These are phyloP conservation scores for Candida xyloterini DNA, from an alignment of 805 yeast genomes.

Conservation along the genomic window DNA sequence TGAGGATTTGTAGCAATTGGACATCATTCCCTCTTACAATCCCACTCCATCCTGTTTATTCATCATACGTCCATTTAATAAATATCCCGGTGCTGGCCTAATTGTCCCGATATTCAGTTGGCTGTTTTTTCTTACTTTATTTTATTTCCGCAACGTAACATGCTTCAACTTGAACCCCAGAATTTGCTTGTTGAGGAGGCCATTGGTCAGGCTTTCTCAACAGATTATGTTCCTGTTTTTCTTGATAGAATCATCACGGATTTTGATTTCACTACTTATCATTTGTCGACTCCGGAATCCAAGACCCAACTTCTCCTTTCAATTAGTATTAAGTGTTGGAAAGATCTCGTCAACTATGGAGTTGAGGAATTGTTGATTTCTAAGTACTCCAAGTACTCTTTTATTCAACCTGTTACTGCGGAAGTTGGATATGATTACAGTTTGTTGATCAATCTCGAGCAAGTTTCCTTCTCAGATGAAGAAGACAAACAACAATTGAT, in stretches of 20 bases:
- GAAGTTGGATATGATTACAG: conserved; percentile 86
- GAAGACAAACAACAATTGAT: conserved; percentile 54
- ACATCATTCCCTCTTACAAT: too few relatives aligned
- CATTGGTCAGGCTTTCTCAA: conserved; percentile 62
- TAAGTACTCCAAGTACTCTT: conserved; percentile 45
- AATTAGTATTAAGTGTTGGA: conserved; percentile 72
- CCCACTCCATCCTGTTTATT: too few relatives aligned
- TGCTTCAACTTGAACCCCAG: conserved; percentile 84
- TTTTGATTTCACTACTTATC: conserved; percentile 94
- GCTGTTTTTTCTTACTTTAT: not conserved
- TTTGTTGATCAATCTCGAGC: conserved; percentile 55
- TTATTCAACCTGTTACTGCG: conserved; percentile 37
- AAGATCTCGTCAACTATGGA: conserved; percentile 68
- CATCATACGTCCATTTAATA: too few relatives aligned
- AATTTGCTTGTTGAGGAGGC: conserved; percentile 82
- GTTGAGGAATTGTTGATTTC: conserved; percentile 51
- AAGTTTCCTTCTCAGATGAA: conserved; percentile 29
- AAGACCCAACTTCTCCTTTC: conserved; percentile 66
- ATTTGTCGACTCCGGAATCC: conserved; percentile 81
- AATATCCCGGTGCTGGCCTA: too few relatives aligned
- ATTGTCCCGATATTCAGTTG: not conserved
- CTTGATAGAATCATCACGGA: conserved; percentile 89
- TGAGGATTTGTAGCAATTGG: too few relatives aligned
- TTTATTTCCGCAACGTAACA: conserved; percentile 27
- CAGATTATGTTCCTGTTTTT: conserved; percentile 45